Base-by-base conservation (phyloP, 345 rosid species). In the Eutrema heterophyllum region DNA sequence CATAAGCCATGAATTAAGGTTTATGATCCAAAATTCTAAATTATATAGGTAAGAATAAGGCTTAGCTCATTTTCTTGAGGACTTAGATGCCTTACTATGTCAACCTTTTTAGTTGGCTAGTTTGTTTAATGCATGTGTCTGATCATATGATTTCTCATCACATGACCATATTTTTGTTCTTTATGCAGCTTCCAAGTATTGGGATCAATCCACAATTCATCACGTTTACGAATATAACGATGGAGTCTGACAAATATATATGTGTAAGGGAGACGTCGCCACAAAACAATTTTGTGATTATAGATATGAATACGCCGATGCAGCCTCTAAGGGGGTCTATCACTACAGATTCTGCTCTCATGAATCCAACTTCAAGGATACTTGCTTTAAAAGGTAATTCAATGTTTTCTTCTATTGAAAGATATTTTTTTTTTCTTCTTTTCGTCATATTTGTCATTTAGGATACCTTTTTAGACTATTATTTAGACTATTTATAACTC, bases 231-330 rank as follows among this genome's bases (percentile, higher is more conserved):
- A 83, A 89, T 64, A 89, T 92, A 36, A 92, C 96, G 0, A 89
- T 86, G 92, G 98, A 89, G 61, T 89, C 98, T 4, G 94, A 92
- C 49, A 92, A 88, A 84, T 92, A 86, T 36, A 92, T 89, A 26
- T 92, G 94, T 69, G 96, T 92, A 38, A 79, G 92, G 70, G 96
- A 92, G 81, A 92, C 96, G 18, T 71, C 96, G 14, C 92, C 91
- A 0, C 96, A 89, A 70, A 87, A 88, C 56, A 89, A 89, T 67
- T 92, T 89, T 41, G 94, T 89, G 13, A 86, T 92, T 64, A 68
- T 89, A 41, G 98, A 87, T 70, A 89, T 92, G 96, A 88, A 46
- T 71, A 83, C 86, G 94, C 96, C 98, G 35, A 86, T 75, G 78
- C 94, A 92, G 79, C 97, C 96, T 35, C 54, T 89, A 43, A 75